phyloP scores from a whole-genome alignment of 225 moss, liverwort and hornwort genomes.

The Polytrichum commune region DNA sequence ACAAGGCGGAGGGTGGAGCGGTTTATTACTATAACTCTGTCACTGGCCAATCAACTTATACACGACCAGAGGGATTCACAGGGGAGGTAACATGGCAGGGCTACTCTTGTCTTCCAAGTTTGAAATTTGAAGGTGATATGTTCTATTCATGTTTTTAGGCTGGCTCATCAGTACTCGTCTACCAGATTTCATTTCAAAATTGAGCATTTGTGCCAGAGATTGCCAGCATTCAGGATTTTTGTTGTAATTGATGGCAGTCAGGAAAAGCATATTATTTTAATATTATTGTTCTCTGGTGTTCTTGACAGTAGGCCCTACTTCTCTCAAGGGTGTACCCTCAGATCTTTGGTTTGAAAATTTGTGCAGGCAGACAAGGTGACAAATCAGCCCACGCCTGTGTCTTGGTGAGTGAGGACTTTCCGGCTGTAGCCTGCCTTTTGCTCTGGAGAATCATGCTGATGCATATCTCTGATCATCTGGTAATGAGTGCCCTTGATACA shows the following conservation, averaged over 20 bases:
- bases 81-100: slow-evolving; percentile 73
- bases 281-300: not conserved
- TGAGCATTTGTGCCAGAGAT: not conserved
- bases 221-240: not conserved
- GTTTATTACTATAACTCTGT: slow-evolving; percentile 83
- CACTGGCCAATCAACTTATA: slow-evolving; percentile 73
- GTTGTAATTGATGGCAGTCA: not conserved
- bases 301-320: not conserved
- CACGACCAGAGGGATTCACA: slow-evolving; percentile 74
- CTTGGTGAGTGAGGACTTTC: slow-evolving; percentile 81
- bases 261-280: not conserved
- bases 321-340: slow-evolving; percentile 11
- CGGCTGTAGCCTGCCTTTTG: slow-evolving; percentile 50
- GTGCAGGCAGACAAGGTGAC: slow-evolving; percentile 85
- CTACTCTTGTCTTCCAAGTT: slow-evolving; percentile 39
- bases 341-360: slow-evolving; percentile 6
- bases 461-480: slow-evolving; percentile 49
- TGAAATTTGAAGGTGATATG: slow-evolving; percentile 42
- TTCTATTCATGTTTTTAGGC: slow-evolving; percentile 31
- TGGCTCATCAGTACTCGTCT: slow-evolving; percentile 10
- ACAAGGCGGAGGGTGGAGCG: slow-evolving; percentile 81
- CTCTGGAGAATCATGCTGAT: slow-evolving; percentile 52
- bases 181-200: not conserved
- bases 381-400: slow-evolving; percentile 80
- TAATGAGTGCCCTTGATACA: slow-evolving; percentile 48